These are phyloP conservation scores for Hygrocybe punicea DNA, from an alignment of 768 basidiomycete species.

Conservation along the genomic window DNA sequence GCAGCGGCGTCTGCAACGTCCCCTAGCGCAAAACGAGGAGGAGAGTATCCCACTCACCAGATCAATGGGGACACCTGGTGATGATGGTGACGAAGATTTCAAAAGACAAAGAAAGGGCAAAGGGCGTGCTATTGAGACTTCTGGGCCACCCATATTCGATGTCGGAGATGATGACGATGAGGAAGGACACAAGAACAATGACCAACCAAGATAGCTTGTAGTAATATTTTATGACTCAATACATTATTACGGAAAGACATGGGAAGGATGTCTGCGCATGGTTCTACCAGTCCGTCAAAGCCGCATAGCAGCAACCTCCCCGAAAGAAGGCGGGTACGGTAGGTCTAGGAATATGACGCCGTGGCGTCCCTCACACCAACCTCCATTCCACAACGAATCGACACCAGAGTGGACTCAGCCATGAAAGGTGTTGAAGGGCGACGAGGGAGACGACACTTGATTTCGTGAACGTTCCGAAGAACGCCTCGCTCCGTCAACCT, in stretches of 20 bases:
- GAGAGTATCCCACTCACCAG: conserved; percentile 70
- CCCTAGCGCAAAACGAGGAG: conserved; percentile 42
- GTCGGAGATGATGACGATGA: conserved; percentile 58
- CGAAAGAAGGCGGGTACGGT: conserved; percentile 51
- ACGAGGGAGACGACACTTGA: conserved; percentile 34
- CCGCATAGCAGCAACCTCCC: conserved; percentile 65
- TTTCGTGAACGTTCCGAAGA: conserved; percentile 40
- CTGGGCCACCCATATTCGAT: conserved; percentile 49
- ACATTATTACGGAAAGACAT: neutral
- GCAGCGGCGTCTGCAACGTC: conserved; percentile 42
- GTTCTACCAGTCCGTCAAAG: conserved; percentile 80
- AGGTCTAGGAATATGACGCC: conserved; percentile 83
- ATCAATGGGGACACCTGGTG: conserved; percentile 33
- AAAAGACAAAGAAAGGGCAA: conserved; percentile 46
- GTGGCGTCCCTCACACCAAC: conserved; percentile 43
- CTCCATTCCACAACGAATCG: conserved; percentile 39
- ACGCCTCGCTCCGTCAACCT: conserved; percentile 78
- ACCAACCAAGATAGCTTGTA: neutral
- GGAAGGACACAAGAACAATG: conserved; percentile 33
- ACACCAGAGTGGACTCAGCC: conserved; percentile 55
- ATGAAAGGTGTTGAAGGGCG: conserved; percentile 21
- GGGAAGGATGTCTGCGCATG: conserved; percentile 61
- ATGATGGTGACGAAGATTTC: conserved; percentile 37
- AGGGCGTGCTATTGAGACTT: conserved; percentile 37
- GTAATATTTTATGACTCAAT: neutral